Evolutionary conservation across 192 early-diverging fungal species (phyloP), one percentile per base, ranked within the genome.

Genomic region (Coemansia sp.): DNA sequence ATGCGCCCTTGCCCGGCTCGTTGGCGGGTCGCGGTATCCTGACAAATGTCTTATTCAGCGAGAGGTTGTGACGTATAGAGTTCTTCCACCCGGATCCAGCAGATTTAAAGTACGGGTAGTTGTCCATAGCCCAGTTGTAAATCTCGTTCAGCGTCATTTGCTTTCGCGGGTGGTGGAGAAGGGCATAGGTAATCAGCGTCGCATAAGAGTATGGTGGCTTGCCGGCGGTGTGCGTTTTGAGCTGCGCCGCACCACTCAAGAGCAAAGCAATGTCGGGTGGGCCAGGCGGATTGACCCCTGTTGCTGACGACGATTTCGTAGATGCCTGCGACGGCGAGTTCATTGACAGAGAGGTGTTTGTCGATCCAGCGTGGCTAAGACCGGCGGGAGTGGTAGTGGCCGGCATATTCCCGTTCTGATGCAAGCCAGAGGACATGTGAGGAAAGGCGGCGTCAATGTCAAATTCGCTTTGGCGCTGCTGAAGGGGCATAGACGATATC

Each of bases 51-150:
- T 92, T 92, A 76, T 94, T 94, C 10, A 95, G 83, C 5, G 92
- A 93, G 62, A 95, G 86, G 76, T 95, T 95, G 78, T 95, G 94
- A n/a, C 94, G 87, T 62, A 95, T 90, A 13, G 93, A 95, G 74
- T 95, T 95, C 80, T 94, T 87, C 90, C 89, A 90, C n/a, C 89
- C 89, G 34, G 83, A 83, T 39, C 87, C 87, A 1, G 92, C 93
- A 16, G 89, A 90, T 52, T 88, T 81, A 68, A 89, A 96, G 73
- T 93, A 94, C 9, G 92, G 90, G 63, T 91, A 95, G 66, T 90
- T 70, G n/a, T 87, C 85, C 69, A 88, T 89, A 16, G 93, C 86
- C 87, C 90, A 95, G 39, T 87, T 85, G 80, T 96, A 96, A 69
- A 96, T 94, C 49, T 93, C 93, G 69, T 88, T 91, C 29, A 96